Percentiles rank a stretch among this genome's conserved stretches.
These are phyloP conservation scores for Amylocarpus encephaloides DNA, from an alignment of 2,329 filamentous ascomycete species.

Conservation along the genomic window DNA sequence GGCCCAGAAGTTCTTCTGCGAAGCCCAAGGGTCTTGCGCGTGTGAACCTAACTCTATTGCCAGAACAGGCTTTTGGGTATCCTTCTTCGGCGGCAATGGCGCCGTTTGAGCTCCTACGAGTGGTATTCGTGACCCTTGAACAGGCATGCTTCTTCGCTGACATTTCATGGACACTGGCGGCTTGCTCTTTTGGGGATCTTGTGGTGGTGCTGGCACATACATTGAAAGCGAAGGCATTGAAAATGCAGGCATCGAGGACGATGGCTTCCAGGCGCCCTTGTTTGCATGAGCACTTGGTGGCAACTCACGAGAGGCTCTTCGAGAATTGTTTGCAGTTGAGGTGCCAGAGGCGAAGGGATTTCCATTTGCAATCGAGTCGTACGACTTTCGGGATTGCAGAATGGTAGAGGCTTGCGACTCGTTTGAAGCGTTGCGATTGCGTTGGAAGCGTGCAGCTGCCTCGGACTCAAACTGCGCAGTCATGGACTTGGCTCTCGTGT, in stretches of 20 bases:
- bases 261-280: not conserved
- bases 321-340: not conserved
- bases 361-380: conserved; percentile 10
- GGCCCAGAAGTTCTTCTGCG: conserved; percentile 12
- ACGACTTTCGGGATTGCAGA: conserved; percentile 9
- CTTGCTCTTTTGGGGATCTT: conserved; percentile 1
- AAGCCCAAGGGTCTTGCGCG: conserved; percentile 10
- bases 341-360: conserved; percentile 5
- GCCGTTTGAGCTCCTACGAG: not conserved
- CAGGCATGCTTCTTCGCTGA: conserved; percentile 1
- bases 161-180: conserved; percentile 19
- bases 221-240: not conserved
- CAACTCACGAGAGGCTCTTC: conserved; percentile 5
- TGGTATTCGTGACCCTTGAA: not conserved
- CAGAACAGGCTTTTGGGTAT: not conserved
- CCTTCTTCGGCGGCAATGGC: not conserved
- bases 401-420: conserved; percentile 4
- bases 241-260: not conserved
- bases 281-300: conserved; percentile 14
- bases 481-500: conserved; percentile 19
- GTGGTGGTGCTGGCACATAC: not conserved
- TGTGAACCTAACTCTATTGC: not conserved
- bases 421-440: conserved; percentile 4
- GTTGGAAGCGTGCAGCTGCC: conserved; percentile 14
- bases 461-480: conserved; percentile 22